Evolutionary conservation across 2,329 filamentous ascomycete species (phyloP).

Genomic region (Alternaria metachromatica): DNA sequence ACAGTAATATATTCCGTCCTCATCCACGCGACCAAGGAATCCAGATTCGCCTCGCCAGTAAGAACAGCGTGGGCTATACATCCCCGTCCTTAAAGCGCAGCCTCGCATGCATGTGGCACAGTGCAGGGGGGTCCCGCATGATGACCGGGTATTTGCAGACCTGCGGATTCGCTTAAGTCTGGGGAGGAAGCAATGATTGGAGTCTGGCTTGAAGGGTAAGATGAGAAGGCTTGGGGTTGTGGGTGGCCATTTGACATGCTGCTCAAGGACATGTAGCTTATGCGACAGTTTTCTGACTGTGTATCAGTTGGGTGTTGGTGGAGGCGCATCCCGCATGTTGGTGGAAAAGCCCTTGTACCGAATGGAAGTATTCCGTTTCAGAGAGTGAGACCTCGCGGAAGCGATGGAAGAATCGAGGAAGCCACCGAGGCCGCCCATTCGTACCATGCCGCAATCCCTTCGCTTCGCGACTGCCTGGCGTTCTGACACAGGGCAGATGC

Average conservation of each 20-base stretch:
- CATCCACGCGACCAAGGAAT: slow-evolving; percentile 7
- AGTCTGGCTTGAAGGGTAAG: background rate
- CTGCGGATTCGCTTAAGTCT: slow-evolving; percentile 9
- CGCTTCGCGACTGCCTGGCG: background rate
- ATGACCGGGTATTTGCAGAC: slow-evolving; percentile 20
- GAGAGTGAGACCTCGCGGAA: background rate
- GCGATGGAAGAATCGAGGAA: background rate
- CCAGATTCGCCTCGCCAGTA: slow-evolving; percentile 5
- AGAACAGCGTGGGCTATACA: background rate
- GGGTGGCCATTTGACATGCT: background rate
- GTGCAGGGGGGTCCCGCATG: slow-evolving; percentile 12
- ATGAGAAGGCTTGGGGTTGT: background rate
- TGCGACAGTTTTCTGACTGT: slow-evolving; percentile 5
- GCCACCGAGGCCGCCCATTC: slow-evolving; percentile 2
- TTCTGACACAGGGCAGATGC: background rate
- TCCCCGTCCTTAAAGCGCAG: slow-evolving; percentile 8
- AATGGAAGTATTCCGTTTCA: background rate
- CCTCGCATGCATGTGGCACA: slow-evolving; percentile 7
- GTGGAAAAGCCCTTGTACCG: background rate
- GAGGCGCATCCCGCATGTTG: slow-evolving; percentile 3
- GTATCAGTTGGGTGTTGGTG: slow-evolving; percentile 3
- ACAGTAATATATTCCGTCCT: slow-evolving; percentile 14
- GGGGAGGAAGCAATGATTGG: background rate
- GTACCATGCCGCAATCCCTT: slow-evolving; percentile 9
- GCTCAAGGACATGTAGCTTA: background rate